Conservation (phyloP, 139 green algal species). For the Tetratostichococcus sp. region DNA sequence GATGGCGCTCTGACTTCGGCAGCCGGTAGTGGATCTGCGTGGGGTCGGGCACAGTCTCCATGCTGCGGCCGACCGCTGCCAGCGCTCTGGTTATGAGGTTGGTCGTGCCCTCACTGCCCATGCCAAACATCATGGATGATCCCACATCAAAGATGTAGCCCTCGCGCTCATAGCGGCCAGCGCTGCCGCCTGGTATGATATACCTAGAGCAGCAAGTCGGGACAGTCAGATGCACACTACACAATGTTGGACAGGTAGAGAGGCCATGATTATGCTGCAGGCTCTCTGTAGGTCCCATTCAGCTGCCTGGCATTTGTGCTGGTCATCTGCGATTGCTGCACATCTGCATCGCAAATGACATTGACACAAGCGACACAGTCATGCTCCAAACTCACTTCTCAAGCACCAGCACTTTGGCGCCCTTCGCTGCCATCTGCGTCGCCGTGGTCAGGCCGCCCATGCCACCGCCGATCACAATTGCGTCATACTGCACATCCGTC, state of each 20-base stretch:
- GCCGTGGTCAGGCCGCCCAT: conserved; percentile 90
- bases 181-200: conserved; percentile 85
- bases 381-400: conserved; percentile 72
- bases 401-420: conserved; percentile 75
- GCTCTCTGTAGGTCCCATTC: no score
- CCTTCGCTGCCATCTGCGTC: conserved; percentile 71
- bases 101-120: conserved; percentile 84
- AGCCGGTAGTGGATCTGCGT: conserved; percentile 94
- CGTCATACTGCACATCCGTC: conserved; percentile 73
- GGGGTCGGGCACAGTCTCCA: conserved; percentile 87
- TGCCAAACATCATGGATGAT: conserved; percentile 96
- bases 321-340: no score
- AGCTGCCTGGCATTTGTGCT: no score
- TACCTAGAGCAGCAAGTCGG: conserved; percentile 54
- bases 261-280: no score
- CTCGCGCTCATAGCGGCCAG: conserved; percentile 81
- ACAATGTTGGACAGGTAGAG: no score
- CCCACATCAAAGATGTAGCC: conserved; percentile 96
- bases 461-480: conserved; percentile 84
- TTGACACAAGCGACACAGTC: no score
- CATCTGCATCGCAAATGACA: no score
- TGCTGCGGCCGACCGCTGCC: conserved; percentile 67
- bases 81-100: conserved; percentile 94
- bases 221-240: no score
- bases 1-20: conserved; percentile 51